Evolutionary conservation across 495 filamentous ascomycete genomes (phyloP), one percentile per base, ranked within the genome.

Genomic region (Penicillium chermesinum): DNA sequence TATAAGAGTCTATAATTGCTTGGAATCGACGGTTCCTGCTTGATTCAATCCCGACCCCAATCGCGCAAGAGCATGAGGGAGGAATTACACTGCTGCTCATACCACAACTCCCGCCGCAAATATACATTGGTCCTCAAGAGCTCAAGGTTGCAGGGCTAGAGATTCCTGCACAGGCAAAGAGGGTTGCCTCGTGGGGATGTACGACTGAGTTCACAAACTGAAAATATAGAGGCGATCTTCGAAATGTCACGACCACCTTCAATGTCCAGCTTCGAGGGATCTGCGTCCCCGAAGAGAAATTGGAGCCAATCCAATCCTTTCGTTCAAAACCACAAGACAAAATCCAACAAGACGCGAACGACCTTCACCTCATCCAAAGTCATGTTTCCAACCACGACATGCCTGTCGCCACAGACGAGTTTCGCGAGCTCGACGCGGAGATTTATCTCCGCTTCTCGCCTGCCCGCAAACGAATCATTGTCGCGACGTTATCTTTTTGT

Each of bases 401-500:
- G 60, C 51, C 58, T n/a, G 56, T 54, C 17, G 50, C 51, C 6
- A 48, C 53, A 7, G 41, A 59, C 14, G 54, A 55, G 2, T 64
- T 63, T 43, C 53, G 51, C 3, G 67, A 70, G 32, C 50, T 59
- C 33, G 59, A 68, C 38, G 72, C 77, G 16, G 74, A 72, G 39
- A 64, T 75, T 50, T 79, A 81, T 53, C 54, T 72, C 20, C 72
- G 74, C 14, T 74, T 86, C 41, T 72, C 82, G 1, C 63, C 60
- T 7, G 62, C 67, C 3, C 71, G 80, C 44, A 87, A 87, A 52
- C 57, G 71, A 1, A 41, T 80, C 43, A 84, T 88, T 49, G 80
- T 84, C 25, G 65, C 63, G n/a, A 68, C 86, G 2, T 63, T 87
- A 16, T 79, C 83, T 0, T 83, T 80, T 54, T 85, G 81, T 65